Percentiles rank a stretch among this genome's conserved stretches.
phyloP scores from a whole-genome alignment of 2,329 filamentous ascomycete species.

The Orbilia blumenaviensis region DNA sequence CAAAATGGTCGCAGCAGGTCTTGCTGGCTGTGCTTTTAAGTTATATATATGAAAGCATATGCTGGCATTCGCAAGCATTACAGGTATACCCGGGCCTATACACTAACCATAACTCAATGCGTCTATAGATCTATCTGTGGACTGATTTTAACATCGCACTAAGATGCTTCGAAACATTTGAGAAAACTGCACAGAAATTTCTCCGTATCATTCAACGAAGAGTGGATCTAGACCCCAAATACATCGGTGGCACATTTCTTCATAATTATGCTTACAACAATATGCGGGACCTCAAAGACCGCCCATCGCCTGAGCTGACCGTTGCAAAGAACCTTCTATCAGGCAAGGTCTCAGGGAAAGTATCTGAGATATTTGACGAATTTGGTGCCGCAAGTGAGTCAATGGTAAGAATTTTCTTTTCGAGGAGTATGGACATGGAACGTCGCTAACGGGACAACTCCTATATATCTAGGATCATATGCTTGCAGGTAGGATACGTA shows the following conservation, averaged over 20 bases:
- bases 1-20: no score
- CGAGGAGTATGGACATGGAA: neutral
- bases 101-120: no score
- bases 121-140: constrained; percentile 31
- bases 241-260: constrained; percentile 24
- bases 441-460: neutral
- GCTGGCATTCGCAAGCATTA: no score
- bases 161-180: constrained; percentile 21
- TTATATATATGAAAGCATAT: no score
- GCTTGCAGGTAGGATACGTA: constrained; percentile 46
- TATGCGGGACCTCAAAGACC: constrained; percentile 7
- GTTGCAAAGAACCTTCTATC: constrained; percentile 42
- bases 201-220: neutral
- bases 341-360: constrained; percentile 7
- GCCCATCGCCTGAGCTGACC: neutral
- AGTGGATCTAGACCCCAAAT: neutral
- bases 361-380: constrained; percentile 19
- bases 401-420: constrained; percentile 38
- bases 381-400: constrained; percentile 51
- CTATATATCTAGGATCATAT: constrained; percentile 52
- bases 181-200: constrained; percentile 5
- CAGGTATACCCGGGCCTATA: no score
- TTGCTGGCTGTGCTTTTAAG: no score
- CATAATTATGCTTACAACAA: constrained; percentile 41
- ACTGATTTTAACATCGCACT: constrained; percentile 39